Base-by-base conservation (phyloP, 306 rosid species). In the Cucurbita maxima region DNA sequence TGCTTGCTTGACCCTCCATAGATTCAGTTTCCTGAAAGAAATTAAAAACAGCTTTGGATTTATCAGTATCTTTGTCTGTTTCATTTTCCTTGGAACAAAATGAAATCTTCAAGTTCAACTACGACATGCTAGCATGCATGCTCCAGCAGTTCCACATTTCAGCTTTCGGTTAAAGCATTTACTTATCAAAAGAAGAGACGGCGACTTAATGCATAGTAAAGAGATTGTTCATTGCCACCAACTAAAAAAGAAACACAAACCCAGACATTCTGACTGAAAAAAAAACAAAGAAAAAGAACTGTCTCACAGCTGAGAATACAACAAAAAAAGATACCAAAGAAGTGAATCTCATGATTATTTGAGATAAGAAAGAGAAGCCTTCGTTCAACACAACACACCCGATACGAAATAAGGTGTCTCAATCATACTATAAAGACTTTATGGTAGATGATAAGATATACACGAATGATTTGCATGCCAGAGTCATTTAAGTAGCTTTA, bases 151-250 rank as follows among this genome's bases (percentile, higher is more conserved):
- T 59, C 56, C 78, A 55, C 71, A 48, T 64, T 76, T 72, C 70
- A 60, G 72, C 87, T 78, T 78, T 81, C 51, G 18, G 62, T 58
- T 47, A 71, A 66, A 45, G 19, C 66, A 76, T 20, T 52, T 15
- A 10, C 61, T 40, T 80, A 76, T 83, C 45, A 81, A 81, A 83
- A 83, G 87, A 68, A 78, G 87, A 71, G 84, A 61, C 75, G 3
- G 22, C 52, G 60, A 53, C 47, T 34, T 15, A 54, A 7, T 52
- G 75, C 48, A 71, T 71, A 52, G 75, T 52, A 50, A 61, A 15
- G 2, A 30, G 34, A 61, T 50, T 61, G 9, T 63, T 51, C 38
- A n/a, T 63, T 63, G 18, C 51, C 71, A 37, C 5, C 69, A 38
- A 48, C 48, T 61, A 16, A 19, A 56, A 18, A 18, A n/a, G 47